A percentile compares a stretch with the other conserved stretches of the same genome.
phyloP scores from a whole-genome alignment of 768 basidiomycete species.

The Podaxis pistillaris region DNA sequence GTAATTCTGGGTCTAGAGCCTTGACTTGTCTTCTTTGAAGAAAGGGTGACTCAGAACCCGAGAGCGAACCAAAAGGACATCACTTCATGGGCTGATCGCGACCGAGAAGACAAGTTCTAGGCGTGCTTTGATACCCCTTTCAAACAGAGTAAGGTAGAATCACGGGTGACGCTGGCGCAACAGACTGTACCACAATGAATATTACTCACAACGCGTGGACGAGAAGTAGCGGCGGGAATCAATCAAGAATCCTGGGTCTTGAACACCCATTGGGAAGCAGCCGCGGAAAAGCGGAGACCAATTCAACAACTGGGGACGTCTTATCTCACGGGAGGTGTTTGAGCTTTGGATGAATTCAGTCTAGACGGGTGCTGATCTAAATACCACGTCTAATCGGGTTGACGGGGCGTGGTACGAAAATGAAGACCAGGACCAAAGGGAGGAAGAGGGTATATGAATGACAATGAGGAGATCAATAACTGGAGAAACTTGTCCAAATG shows the following conservation, averaged over 20 bases:
- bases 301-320: neutral
- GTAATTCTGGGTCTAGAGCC: neutral
- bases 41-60: too few species aligned
- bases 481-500: constrained; percentile 24
- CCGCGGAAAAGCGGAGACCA: neutral
- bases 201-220: neutral
- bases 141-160: neutral
- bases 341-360: neutral
- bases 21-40: neutral
- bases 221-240: neutral
- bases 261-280: neutral
- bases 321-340: neutral
- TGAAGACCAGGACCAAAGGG: constrained; percentile 27
- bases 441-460: constrained; percentile 20
- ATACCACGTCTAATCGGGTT: constrained; percentile 12
- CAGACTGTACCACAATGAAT: neutral
- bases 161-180: neutral
- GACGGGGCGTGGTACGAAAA: constrained; percentile 23
- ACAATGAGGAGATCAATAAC: constrained; percentile 22
- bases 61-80: neutral
- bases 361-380: neutral
- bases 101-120: neutral
- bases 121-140: neutral
- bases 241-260: neutral
- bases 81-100: neutral